Evolutionary conservation across 768 basidiomycete genomes (phyloP).

Genomic region (Lentinula raphanica): DNA sequence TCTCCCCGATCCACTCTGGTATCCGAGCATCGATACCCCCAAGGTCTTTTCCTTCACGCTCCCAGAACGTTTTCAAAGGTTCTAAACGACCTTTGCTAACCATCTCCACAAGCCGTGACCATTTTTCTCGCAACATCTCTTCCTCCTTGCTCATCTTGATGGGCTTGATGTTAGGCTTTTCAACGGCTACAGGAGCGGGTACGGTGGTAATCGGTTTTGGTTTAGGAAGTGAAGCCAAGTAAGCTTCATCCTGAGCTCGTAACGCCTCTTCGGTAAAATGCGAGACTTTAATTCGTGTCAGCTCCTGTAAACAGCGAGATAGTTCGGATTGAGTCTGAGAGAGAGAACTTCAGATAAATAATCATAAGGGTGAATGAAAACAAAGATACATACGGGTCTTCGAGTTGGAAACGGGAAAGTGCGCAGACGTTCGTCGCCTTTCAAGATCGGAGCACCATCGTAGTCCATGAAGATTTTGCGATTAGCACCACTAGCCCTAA

Average conservation of each 20-base stretch:
- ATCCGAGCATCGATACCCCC: constrained; percentile 59
- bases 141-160: constrained; percentile 77
- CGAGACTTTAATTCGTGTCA: constrained; percentile 79
- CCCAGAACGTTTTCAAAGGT: constrained; percentile 74
- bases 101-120: constrained; percentile 87
- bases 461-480: constrained; percentile 88
- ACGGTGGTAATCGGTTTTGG: constrained; percentile 50
- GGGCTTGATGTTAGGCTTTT: constrained; percentile 42
- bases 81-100: constrained; percentile 80
- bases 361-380: no score
- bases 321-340: constrained; percentile 86
- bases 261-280: constrained; percentile 84
- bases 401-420: constrained; percentile 96
- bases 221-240: constrained; percentile 84
- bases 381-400: constrained; percentile 65
- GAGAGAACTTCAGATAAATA: neutral
- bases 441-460: constrained; percentile 69
- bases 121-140: constrained; percentile 71
- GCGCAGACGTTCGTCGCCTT: constrained; percentile 78
- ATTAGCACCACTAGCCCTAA: constrained; percentile 85
- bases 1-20: constrained; percentile 67
- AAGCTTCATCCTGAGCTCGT: constrained; percentile 81
- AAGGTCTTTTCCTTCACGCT: constrained; percentile 55
- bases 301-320: constrained; percentile 76
- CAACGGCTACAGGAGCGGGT: constrained; percentile 24